Evolutionary conservation across 257 asterid species (phyloP).

Genomic region (Solanum clarkiae): DNA sequence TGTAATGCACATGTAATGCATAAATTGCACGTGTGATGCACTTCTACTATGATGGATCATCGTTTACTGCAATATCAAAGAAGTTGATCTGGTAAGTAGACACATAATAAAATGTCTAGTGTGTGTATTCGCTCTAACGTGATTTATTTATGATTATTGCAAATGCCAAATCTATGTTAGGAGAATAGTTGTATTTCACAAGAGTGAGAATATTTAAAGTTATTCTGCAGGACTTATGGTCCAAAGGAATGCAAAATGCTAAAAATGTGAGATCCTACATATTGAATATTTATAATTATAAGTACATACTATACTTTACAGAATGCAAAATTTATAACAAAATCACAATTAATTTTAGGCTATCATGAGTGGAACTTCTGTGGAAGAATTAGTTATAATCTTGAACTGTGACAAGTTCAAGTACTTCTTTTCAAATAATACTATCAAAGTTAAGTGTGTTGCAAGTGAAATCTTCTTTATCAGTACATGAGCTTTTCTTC

Average conservation of each 20-base stretch:
- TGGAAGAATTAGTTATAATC: neutral
- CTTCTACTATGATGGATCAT: conserved; percentile 65
- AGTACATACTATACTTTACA: neutral
- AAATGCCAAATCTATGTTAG: neutral
- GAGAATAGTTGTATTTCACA: neutral
- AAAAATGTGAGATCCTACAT: neutral
- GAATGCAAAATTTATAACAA: neutral
- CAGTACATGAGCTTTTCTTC: neutral
- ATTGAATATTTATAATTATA: neutral
- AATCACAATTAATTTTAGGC: neutral
- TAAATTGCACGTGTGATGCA: too few species aligned
- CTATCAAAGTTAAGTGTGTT: neutral
- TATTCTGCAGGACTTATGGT: neutral
- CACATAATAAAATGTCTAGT: too few species aligned
- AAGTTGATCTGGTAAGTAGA: neutral
- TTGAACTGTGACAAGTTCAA: neutral
- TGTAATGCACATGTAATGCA: too few species aligned
- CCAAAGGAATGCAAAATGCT: neutral
- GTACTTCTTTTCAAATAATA: neutral
- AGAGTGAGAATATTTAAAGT: neutral
- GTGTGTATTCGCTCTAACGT: neutral
- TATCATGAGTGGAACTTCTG: neutral
- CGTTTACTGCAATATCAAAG: conserved; percentile 69
- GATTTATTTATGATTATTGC: neutral
- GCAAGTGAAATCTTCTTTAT: neutral